These are phyloP conservation scores for Russula ochroleuca DNA, from an alignment of 768 basidiomycete genomes.

Conservation along the genomic window DNA sequence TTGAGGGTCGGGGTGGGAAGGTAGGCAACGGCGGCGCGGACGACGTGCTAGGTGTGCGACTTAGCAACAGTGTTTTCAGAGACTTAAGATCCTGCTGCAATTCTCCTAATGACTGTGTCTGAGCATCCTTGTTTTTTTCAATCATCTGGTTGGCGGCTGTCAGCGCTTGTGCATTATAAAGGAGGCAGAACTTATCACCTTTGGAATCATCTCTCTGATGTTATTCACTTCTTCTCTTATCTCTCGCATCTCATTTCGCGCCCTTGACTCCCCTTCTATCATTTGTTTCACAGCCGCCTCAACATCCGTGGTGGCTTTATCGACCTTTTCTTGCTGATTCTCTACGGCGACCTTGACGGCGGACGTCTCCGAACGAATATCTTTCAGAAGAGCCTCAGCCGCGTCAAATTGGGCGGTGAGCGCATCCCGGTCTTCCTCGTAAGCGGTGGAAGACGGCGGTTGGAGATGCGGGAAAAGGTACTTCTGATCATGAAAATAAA, in stretches of 20 bases:
- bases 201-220: slow-evolving; percentile 88
- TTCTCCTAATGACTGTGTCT: slow-evolving; percentile 77
- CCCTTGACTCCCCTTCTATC: slow-evolving; percentile 70
- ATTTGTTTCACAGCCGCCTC: slow-evolving; percentile 68
- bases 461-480: slow-evolving; percentile 85
- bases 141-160: slow-evolving; percentile 67
- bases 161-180: slow-evolving; percentile 12
- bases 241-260: slow-evolving; percentile 85
- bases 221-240: slow-evolving; percentile 88
- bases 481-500: slow-evolving; percentile 51
- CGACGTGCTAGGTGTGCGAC: slow-evolving; percentile 53
- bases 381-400: slow-evolving; percentile 72
- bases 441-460: slow-evolving; percentile 83
- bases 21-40: slow-evolving; percentile 50
- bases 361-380: slow-evolving; percentile 73
- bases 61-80: slow-evolving; percentile 82
- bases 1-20: slow-evolving; percentile 58
- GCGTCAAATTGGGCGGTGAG: slow-evolving; percentile 87
- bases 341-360: slow-evolving; percentile 71
- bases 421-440: slow-evolving; percentile 82
- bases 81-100: slow-evolving; percentile 94
- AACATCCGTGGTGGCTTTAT: slow-evolving; percentile 68
- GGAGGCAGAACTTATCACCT: slow-evolving; percentile 49
- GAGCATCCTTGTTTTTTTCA: slow-evolving; percentile 84
- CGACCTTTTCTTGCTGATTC: slow-evolving; percentile 68